Evolutionary conservation across 2,329 filamentous ascomycete species (phyloP).

Genomic region (Karstenula rhodostoma): DNA sequence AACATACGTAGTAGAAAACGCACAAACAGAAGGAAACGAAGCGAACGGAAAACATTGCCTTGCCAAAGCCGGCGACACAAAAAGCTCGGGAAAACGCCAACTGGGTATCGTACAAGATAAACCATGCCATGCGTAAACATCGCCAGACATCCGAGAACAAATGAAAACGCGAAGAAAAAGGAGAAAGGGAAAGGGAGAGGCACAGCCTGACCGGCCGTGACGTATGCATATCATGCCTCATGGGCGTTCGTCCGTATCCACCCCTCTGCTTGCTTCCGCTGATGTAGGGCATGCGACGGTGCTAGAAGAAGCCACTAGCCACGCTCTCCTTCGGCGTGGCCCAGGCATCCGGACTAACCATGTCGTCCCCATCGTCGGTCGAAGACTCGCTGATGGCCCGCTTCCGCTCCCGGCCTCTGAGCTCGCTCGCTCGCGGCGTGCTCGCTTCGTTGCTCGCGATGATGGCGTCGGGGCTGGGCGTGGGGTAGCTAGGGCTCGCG

Average conservation of each 20-base stretch:
- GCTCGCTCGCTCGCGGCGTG: constrained; percentile 36
- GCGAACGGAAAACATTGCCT: background rate
- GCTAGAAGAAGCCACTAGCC: constrained; percentile 36
- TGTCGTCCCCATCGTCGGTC: constrained; percentile 30
- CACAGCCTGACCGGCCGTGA: constrained; percentile 8
- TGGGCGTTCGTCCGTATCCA: constrained; percentile 4
- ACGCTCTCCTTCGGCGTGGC: constrained; percentile 48
- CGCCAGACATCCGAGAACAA: background rate
- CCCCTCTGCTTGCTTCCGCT: background rate
- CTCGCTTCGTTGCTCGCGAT: constrained; percentile 32
- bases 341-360: constrained; percentile 43
- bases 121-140: background rate
- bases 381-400: constrained; percentile 19
- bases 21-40: background rate
- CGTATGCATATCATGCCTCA: background rate
- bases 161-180: background rate
- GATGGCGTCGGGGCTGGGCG: constrained; percentile 42
- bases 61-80: background rate
- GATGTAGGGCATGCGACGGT: background rate
- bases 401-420: background rate
- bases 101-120: constrained; percentile 13
- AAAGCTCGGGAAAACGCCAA: constrained; percentile 1
- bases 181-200: background rate
- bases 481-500: constrained; percentile 38
- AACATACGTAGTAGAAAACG: too few relatives aligned